Evolutionary conservation across 805 yeast genomes (phyloP).

Genomic region (Myxozyma sirexii): DNA sequence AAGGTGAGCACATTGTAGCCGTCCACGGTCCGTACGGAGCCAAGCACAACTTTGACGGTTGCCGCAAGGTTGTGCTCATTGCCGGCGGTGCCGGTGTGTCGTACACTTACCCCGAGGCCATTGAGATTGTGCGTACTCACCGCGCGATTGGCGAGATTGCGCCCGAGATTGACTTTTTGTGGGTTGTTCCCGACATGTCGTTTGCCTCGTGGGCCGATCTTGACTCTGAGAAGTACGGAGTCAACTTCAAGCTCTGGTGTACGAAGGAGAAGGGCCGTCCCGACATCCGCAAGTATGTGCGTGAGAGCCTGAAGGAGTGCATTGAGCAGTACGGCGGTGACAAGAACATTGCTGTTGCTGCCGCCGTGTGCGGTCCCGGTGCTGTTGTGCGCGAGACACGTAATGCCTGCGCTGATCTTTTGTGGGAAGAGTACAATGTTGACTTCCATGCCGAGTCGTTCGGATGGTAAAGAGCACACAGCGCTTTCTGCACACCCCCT

Average conservation of each 20-base stretch:
- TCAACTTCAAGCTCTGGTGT: slow-evolving; percentile 38
- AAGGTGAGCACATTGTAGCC: slow-evolving; percentile 32
- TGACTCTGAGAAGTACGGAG: slow-evolving; percentile 32
- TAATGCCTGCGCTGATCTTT: slow-evolving; percentile 37
- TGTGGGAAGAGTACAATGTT: slow-evolving; percentile 36
- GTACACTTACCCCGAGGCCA: slow-evolving; percentile 39
- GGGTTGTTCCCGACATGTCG: slow-evolving; percentile 39
- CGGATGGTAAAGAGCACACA: slow-evolving; percentile 42
- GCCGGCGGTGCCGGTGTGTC: slow-evolving; percentile 44
- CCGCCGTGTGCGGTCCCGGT: slow-evolving; percentile 42
- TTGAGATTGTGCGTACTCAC: slow-evolving; percentile 27
- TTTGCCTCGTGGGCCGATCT: slow-evolving; percentile 38
- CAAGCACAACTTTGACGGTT: slow-evolving; percentile 29
- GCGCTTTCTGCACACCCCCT: too few species aligned
- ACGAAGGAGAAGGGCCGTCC: slow-evolving; percentile 42
- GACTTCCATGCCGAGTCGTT: slow-evolving; percentile 40
- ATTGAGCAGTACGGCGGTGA: slow-evolving; percentile 26
- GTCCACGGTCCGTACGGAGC: slow-evolving; percentile 34
- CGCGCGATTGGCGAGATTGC: slow-evolving; percentile 22
- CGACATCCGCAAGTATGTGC: slow-evolving; percentile 33
- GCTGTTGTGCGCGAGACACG: slow-evolving; percentile 37
- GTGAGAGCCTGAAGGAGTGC: slow-evolving; percentile 24
- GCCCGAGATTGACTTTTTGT: slow-evolving; percentile 38
- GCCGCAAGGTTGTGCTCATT: slow-evolving; percentile 36
- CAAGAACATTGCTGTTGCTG: slow-evolving; percentile 31